Base-by-base conservation (phyloP, 1,139 yeast species). In the Taiozyma sp. region DNA sequence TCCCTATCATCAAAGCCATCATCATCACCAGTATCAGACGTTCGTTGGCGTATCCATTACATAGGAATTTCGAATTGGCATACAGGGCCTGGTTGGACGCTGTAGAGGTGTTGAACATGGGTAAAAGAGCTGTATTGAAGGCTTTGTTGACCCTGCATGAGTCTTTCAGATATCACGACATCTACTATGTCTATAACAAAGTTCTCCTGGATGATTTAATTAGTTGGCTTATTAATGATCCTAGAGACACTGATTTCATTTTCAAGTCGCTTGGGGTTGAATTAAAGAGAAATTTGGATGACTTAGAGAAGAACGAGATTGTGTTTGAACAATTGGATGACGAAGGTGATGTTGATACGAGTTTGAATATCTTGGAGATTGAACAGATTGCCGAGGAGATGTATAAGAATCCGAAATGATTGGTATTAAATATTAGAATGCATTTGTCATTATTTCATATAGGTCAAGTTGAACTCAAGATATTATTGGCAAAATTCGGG, bases 101-200 rank as follows among this genome's bases (percentile, higher is more conserved):
- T 0, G 81, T 86, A 60, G 75, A 74, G 51, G 72, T 81, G 12
- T 69, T 93, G 44, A 69, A 86, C 49, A 81, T 81, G 22, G 97
- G 97, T 2, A 85, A 83, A 62, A 72, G 89, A 49, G 73, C 78
- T 13, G 75, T 92, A 0, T 70, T 91, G 44, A 78, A 79, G 57
- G 71, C 79, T 1, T 65, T 92, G 39, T 68, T 91, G 39, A 80
- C 76, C 24, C 68, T 83, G 14, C 79, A 87, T 58, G 92, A 87
- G 61, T 69, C 87, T n/a, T 91, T 91, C 67, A 77, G 97, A 52
- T 84, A 72, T 59, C 93, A 88, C 63, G 97, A 92, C 59, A 79
- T 87, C n/a, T 91, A 91, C 65, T 87, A 87, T 62, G 92, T 90
- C 10, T 93, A 93, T 66, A 88, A 88, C 61, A 83, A 83, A 62